Evolutionary conservation across 306 rosid genomes (phyloP).

Genomic region (Urtica urens): DNA sequence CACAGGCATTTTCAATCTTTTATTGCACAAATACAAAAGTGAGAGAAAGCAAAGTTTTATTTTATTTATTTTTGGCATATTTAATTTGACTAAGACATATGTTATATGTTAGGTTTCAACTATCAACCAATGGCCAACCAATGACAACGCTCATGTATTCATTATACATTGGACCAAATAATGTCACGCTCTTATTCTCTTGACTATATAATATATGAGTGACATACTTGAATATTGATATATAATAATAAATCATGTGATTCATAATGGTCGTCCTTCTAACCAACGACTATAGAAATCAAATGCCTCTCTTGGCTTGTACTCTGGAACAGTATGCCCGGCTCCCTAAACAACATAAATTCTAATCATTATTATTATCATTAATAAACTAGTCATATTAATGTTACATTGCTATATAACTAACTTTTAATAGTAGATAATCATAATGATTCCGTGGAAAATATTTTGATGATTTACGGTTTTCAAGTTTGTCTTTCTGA

Average conservation of each 20-base stretch:
- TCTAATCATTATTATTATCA: background rate
- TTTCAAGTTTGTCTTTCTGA: too few species aligned
- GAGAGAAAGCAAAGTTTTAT: background rate
- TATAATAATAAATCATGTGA: too few species aligned
- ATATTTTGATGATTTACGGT: too few species aligned
- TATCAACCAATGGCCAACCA: background rate
- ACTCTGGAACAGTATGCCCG: slow-evolving; percentile 68
- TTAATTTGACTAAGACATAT: background rate
- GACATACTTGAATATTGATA: too few species aligned
- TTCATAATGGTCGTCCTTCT: slow-evolving; percentile 21
- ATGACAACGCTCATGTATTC: background rate
- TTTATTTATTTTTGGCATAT: too few species aligned
- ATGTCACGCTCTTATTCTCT: background rate
- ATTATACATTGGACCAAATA: background rate
- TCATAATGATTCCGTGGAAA: too few species aligned
- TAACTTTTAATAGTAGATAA: too few species aligned
- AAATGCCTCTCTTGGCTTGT: slow-evolving; percentile 56
- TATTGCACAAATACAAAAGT: too few species aligned
- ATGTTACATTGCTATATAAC: too few species aligned
- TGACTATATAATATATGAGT: background rate
- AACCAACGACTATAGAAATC: slow-evolving; percentile 54
- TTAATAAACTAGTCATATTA: too few species aligned
- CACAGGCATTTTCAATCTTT: too few species aligned
- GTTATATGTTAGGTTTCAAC: background rate
- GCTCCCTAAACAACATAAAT: slow-evolving; percentile 35